These are phyloP conservation scores for Crithidia sp. DNA, from an alignment of 208 protist species.

Conservation along the genomic window DNA sequence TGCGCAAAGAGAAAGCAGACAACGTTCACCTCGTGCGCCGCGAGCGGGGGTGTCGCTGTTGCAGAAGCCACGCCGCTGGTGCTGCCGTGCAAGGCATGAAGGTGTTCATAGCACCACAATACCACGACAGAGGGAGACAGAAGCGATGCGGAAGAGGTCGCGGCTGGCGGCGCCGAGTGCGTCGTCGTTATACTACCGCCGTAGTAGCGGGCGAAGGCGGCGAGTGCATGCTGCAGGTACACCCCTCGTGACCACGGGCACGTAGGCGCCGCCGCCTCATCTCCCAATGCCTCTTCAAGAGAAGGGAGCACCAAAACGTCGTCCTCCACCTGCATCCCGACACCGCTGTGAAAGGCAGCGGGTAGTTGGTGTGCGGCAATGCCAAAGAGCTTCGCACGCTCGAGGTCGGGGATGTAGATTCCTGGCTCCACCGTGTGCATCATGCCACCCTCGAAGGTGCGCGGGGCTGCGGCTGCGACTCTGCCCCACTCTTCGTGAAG, in stretches of 20 bases:
- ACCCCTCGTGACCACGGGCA: conserved; percentile 18
- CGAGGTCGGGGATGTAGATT: conserved; percentile 48
- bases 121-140: neutral
- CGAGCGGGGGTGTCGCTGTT: neutral
- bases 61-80: neutral
- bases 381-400: conserved; percentile 18
- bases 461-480: conserved; percentile 1
- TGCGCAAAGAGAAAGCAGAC: conserved; percentile 49
- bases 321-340: conserved; percentile 67
- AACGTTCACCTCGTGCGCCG: conserved; percentile 13
- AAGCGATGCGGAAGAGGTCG: neutral
- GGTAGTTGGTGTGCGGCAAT: conserved; percentile 24
- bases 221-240: conserved; percentile 37
- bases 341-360: conserved; percentile 24
- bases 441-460: conserved; percentile 45
- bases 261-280: neutral
- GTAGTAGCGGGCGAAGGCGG: conserved; percentile 29
- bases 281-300: neutral
- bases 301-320: conserved; percentile 55
- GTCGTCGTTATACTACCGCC: neutral
- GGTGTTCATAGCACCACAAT: neutral
- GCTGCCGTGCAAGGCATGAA: neutral
- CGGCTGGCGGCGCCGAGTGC: neutral
- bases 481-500: conserved; percentile 48
- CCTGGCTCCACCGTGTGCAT: conserved; percentile 77